phyloP scores from a whole-genome alignment of 164 flowering plant species.

The Berberis thunbergii region DNA sequence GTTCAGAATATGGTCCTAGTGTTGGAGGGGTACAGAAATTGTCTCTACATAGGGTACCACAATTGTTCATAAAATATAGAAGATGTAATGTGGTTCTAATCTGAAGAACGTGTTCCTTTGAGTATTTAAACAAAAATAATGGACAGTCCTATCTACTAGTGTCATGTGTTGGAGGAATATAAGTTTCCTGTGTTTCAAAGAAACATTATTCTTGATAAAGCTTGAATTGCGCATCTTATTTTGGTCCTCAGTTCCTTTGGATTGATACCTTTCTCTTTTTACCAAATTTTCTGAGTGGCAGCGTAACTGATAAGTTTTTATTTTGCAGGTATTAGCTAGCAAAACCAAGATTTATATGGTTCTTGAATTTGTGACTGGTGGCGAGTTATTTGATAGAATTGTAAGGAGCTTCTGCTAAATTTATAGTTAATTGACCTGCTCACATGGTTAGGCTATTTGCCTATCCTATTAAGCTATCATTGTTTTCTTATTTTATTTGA shows the following conservation, averaged over 20 bases:
- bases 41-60: no score
- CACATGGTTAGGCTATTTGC: no score
- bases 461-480: neutral
- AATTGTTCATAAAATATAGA: no score
- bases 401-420: slow-evolving; percentile 34
- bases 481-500: neutral
- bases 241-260: no score
- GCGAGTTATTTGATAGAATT: slow-evolving; percentile 80
- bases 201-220: no score
- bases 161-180: no score
- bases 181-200: no score
- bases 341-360: slow-evolving; percentile 92
- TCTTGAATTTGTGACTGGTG: slow-evolving; percentile 79
- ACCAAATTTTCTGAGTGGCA: neutral
- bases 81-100: no score
- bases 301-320: neutral
- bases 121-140: neutral
- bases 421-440: neutral
- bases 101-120: no score
- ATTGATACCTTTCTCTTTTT: neutral
- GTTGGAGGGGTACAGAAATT: no score
- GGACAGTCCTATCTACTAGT: neutral
- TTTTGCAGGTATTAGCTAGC: slow-evolving; percentile 76
- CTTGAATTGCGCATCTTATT: no score
- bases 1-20: no score